phyloP scores from a whole-genome alignment of 1,284 basidiomycete genomes.

The Irpex sp. region DNA sequence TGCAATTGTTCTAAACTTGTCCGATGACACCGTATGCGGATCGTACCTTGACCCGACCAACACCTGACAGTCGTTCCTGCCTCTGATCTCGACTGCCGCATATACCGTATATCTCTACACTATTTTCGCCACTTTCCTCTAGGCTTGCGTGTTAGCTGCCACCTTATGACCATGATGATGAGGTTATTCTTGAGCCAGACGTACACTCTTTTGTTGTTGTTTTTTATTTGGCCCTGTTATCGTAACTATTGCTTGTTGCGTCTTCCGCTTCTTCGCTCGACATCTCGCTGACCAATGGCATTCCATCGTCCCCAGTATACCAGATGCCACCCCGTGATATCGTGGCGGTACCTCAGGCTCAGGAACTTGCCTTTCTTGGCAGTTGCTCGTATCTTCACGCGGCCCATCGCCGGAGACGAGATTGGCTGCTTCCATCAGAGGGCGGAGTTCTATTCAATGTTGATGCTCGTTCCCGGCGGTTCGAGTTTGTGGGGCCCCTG shows the following conservation, averaged over 20 bases:
- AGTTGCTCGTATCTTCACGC: background rate
- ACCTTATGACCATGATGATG: background rate
- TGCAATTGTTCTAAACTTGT: constrained; percentile 26
- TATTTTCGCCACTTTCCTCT: background rate
- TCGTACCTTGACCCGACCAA: background rate
- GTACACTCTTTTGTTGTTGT: background rate
- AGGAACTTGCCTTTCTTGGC: background rate
- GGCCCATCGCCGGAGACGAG: background rate
- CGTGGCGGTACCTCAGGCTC: background rate
- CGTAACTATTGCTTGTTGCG: background rate
- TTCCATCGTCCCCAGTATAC: background rate
- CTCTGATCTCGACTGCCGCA: background rate
- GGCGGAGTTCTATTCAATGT: background rate
- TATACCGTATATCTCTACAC: background rate
- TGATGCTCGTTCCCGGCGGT: background rate
- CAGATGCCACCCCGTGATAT: background rate
- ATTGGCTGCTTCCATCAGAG: background rate
- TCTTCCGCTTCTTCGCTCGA: background rate
- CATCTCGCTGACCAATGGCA: background rate
- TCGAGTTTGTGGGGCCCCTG: background rate
- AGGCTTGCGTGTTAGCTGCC: background rate
- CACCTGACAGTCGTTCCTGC: background rate
- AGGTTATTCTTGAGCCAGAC: background rate
- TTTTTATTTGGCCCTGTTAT: background rate
- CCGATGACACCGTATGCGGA: background rate